Evolutionary conservation across 1,139 yeast genomes (phyloP).

Genomic region (Suhomyces guaymorum): DNA sequence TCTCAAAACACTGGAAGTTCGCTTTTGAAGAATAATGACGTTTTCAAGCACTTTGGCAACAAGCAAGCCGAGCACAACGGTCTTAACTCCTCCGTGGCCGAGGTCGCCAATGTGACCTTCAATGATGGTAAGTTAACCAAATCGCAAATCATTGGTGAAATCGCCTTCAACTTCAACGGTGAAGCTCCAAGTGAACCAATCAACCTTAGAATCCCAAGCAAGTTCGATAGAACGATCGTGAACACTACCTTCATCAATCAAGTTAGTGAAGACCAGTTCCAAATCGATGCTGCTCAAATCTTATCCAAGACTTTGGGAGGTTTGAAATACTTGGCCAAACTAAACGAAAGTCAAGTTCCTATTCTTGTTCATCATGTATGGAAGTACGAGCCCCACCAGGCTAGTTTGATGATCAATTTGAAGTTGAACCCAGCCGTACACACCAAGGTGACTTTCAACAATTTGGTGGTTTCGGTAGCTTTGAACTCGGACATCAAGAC

Average conservation of each 20-base stretch:
- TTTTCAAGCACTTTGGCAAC: constrained; percentile 49
- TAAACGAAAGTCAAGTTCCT: constrained; percentile 56
- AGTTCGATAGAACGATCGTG: constrained; percentile 38
- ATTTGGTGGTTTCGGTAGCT: constrained; percentile 71
- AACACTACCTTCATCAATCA: constrained; percentile 47
- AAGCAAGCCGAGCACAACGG: constrained; percentile 49
- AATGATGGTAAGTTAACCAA: constrained; percentile 61
- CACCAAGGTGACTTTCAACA: constrained; percentile 48
- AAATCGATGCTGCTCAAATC: constrained; percentile 40
- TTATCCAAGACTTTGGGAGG: constrained; percentile 69
- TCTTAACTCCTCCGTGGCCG: constrained; percentile 75
- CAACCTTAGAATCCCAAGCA: constrained; percentile 32
- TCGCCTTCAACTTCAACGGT: constrained; percentile 65
- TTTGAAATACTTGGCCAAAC: constrained; percentile 57
- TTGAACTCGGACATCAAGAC: constrained; percentile 44
- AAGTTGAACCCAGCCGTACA: constrained; percentile 51
- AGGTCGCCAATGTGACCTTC: constrained; percentile 72
- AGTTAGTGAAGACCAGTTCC: constrained; percentile 28
- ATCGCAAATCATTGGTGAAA: constrained; percentile 72
- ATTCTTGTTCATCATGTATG: constrained; percentile 76
- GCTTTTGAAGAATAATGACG: constrained; percentile 24
- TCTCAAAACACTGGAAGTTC: constrained; percentile 31
- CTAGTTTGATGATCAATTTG: constrained; percentile 77
- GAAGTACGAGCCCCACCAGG: constrained; percentile 83
- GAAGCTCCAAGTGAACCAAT: constrained; percentile 20